Percentiles rank a stretch among this genome's conserved stretches.
Evolutionary conservation across 108 stramenopile genomes (phyloP).

Genomic region (Skeletonema menzelii): DNA sequence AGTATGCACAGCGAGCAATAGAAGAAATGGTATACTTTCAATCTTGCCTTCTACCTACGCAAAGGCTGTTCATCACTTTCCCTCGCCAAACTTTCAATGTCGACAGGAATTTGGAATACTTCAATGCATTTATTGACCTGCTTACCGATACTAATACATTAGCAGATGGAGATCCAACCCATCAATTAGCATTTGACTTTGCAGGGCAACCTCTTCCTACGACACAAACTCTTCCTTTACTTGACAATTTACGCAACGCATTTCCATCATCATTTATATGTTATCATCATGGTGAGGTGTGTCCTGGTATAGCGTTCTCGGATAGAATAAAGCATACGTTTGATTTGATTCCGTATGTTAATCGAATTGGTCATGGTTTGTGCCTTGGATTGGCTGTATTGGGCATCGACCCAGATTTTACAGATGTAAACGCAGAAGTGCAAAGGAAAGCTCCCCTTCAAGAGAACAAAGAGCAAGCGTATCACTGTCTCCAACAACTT

Average conservation of each 20-base stretch:
- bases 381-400: constrained; percentile 34
- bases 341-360: constrained; percentile 22
- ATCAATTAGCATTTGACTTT: constrained; percentile 31
- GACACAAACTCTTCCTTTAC: constrained; percentile 13
- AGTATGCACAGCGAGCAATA: constrained; percentile 25
- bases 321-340: constrained; percentile 26
- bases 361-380: constrained; percentile 24
- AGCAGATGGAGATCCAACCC: not conserved
- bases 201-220: constrained; percentile 24
- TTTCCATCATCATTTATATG: constrained; percentile 23
- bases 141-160: not conserved
- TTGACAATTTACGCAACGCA: constrained; percentile 9
- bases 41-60: constrained; percentile 12
- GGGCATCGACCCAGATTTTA: constrained; percentile 11
- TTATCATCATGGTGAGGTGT: constrained; percentile 37
- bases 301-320: constrained; percentile 14
- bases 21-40: constrained; percentile 31
- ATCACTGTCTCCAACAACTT: constrained; percentile 22
- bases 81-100: constrained; percentile 31
- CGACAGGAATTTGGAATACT: constrained; percentile 18
- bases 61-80: constrained; percentile 21
- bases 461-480: constrained; percentile 17
- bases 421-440: not conserved
- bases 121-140: constrained; percentile 19
- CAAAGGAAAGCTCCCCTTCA: not conserved